Evolutionary conservation across 768 basidiomycete genomes (phyloP), one percentile per base, ranked within the genome.

Genomic region (Phaeotremella skinneri): DNA sequence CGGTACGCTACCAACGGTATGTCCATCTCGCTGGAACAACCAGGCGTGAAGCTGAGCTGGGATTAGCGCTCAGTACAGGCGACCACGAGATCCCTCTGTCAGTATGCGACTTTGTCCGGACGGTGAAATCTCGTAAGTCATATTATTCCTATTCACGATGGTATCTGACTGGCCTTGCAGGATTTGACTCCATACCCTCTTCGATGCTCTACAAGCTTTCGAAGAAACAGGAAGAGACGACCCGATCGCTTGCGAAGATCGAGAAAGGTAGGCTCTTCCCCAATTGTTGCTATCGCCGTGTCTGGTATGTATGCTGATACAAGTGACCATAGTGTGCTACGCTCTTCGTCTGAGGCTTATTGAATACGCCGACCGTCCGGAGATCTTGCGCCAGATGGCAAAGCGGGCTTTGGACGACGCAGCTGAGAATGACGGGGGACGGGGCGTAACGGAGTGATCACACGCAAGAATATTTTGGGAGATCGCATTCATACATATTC

Each of bases 221-320:
- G 55, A 93, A 90, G 80, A 99, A 99, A 78, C 91, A 96, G 72
- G 74, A 79, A 2, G 89, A 94, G 17, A 94, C 92, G 0, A 78
- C 82, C 2, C 85, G 89, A 67, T 94, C 91, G n/a, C 81, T 99
- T 6, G 84, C 86, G 70, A 99, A 98, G 78, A 93, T 98, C 51
- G 94, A 99, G 81, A 84, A 87, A 68, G 91, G 93, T 94, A 63
- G 56, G 81, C 73, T 17, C 16, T 5, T 32, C 17, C 7, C 17
- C 34, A 17, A 37, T 37, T 37, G 34, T 37, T 7, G 34, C 17
- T 7, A n/a, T n/a, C n/a, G 23, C 21, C 41, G 14, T 13, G 49
- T 2, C 21, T 31, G 11, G 9, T 37, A 20, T 34, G 2, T 49
- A 3, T 34, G 31, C 52, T 63, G 53, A 63, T 49, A n/a, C 17